Base-by-base conservation (phyloP, 495 filamentous ascomycete species). In the Neurospora hispaniola region DNA sequence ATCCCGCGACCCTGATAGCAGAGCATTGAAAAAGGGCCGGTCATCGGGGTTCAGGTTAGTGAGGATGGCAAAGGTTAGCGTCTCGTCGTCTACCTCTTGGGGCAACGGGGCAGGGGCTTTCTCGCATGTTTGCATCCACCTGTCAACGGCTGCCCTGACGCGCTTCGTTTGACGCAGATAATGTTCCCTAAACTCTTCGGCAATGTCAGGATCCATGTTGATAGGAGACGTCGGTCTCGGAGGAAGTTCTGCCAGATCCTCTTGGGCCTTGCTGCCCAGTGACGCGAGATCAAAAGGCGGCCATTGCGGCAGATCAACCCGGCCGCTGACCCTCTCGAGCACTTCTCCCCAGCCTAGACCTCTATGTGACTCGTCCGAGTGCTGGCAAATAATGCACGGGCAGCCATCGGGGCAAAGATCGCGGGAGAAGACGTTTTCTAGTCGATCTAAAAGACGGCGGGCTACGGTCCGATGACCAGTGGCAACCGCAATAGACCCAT, bases 311-410 rank as follows among this genome's bases (percentile, higher is more conserved):
- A 98, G 85, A 69, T 96, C 92, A 39, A 92, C 86, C 71, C 94
- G 89, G 9, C 94, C 94, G 72, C 93, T 94, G 7, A 97, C 94
- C 74, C 93, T 88, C 81, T 99, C 96, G 35, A 99, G 85, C 8
- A 98, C 93, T 75, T 98, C 96, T 2, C 95, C 94, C 96, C 96
- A 99, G 75, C 93, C 94, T n/a, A 98, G 84, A 2, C 94, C 94
- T 42, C 86, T 82, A 54, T 86, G 86, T 3, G 85, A 84, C 69
- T 90, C 86, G 38, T 86, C 86, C 5, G 82, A 79, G 42, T 80
- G 74, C 48, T 92, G 86, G 76, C 94, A 98, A 85, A 97, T 91
- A 68, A 92, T 81, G 80, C 94, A 86, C 27, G 81, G 81, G 79
- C 94, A 98, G 4, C 87, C 89, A 73, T 97, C 90, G 0, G 89